Base-by-base conservation (phyloP, 2,329 filamentous ascomycete genomes). In the Arthrobotrys musiformis region DNA sequence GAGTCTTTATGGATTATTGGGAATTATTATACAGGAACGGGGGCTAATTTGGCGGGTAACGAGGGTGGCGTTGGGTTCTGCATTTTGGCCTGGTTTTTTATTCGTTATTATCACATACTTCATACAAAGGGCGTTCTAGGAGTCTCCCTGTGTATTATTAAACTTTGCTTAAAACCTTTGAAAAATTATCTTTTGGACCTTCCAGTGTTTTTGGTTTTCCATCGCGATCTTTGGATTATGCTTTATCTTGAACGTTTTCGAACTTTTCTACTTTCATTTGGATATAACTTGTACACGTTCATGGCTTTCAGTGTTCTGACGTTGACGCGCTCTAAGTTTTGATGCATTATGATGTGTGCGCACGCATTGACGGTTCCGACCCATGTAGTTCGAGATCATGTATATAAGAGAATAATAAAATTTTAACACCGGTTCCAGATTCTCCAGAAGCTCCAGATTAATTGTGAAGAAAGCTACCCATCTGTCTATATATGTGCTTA, bases 61-160 rank as follows among this genome's bases (percentile, higher is more conserved):
- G 22, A 54, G 4, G 48, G 48, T 35, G 54, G 50, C 26, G 50
- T 56, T 72, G 46, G 30, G 37, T 56, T 58, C 37, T 33, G 56
- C 17, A 58, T 35, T 56, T 56, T 56, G 50, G 40, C n/a, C 52
- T 58, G 48, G 48, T 40, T 40, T 37, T 58, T 40, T n/a, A 37
- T 58, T 58, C 33, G 7, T 58, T 40, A 56, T 40, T 37, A 33
- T 6, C n/a, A n/a, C n/a, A n/a, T 42, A 42, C 17, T 15, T 35
- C 44, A 64, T 64, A 35, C 33, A 35, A 28, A 52, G 42, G 61
- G 70, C 52, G 70, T 67, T 48, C 68, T 46, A 67, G 70, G 70
- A 67, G 70, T 73, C 61, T 22, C 52, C 52, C n/a, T 70, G 30
- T 73, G 69, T 74, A 74, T 67, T 67, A 22, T 68, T 74, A 73